phyloP scores from a whole-genome alignment of 2,329 filamentous ascomycete species.

The Apiospora marii region DNA sequence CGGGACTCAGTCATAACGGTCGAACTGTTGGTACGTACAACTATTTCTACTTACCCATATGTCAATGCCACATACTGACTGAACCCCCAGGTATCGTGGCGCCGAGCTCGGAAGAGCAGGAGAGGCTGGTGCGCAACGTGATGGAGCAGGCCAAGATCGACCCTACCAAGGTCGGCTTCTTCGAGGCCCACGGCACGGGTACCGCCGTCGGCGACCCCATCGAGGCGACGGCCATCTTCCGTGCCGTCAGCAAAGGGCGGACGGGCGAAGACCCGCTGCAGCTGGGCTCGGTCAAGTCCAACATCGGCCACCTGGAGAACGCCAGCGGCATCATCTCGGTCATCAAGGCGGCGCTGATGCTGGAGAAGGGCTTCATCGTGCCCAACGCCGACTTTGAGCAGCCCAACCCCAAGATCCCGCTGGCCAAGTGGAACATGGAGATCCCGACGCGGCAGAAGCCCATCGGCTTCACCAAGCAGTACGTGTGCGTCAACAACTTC shows the following conservation, averaged over 20 bases:
- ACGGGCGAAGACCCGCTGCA: conserved; percentile 38
- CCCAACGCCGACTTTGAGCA: conserved; percentile 51
- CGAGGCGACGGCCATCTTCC: conserved; percentile 52
- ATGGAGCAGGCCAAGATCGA: conserved; percentile 33
- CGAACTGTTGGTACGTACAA: conserved; percentile 28
- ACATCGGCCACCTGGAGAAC: conserved; percentile 46
- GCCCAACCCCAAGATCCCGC: conserved; percentile 41
- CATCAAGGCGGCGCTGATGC: conserved; percentile 44
- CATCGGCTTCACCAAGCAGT: conserved; percentile 33
- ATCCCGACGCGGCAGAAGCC: conserved; percentile 34
- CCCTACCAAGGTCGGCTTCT: conserved; percentile 39
- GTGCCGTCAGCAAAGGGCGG: conserved; percentile 39
- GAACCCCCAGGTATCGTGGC: conserved; percentile 30
- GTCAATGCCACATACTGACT: conserved; percentile 48
- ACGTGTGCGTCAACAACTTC: conserved; percentile 44
- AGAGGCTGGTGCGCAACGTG: conserved; percentile 35
- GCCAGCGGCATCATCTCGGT: conserved; percentile 43
- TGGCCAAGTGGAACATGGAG: conserved; percentile 36
- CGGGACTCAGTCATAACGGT: conserved; percentile 38
- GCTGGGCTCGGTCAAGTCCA: conserved; percentile 48
- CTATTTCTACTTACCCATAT: conserved; percentile 44
- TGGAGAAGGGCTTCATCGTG: conserved; percentile 53
- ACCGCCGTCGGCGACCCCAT: conserved; percentile 56
- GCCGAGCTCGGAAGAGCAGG: conserved; percentile 44
- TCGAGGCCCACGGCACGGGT: conserved; percentile 57